Conservation (phyloP, 1,139 yeast species). For the Yamadazyma friedrichii region DNA sequence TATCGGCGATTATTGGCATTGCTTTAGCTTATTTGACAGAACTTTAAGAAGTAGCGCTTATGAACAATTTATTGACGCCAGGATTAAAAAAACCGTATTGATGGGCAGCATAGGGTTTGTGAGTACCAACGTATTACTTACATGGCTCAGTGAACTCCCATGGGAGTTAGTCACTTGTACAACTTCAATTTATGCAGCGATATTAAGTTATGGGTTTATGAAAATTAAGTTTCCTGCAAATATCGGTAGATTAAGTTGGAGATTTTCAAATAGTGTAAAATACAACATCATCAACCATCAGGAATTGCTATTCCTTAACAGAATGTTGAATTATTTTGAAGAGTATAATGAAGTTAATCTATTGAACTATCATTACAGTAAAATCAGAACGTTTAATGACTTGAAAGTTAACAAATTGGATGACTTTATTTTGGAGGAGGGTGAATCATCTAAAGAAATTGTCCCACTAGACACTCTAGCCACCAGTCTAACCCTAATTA, state of each 20-base stretch:
- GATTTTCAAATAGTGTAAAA: slow-evolving; percentile 26
- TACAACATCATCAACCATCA: slow-evolving; percentile 26
- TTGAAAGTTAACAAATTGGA: slow-evolving; percentile 20
- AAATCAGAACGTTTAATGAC: slow-evolving; percentile 23
- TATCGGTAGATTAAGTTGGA: slow-evolving; percentile 34
- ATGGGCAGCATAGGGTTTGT: too few relatives aligned
- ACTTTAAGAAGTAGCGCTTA: slow-evolving; percentile 19
- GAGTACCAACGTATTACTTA: too few relatives aligned
- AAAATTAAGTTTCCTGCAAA: slow-evolving; percentile 16
- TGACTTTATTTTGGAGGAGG: slow-evolving; percentile 30
- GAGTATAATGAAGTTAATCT: slow-evolving; percentile 41
- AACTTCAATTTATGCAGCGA: too few relatives aligned
- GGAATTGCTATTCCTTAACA: slow-evolving; percentile 29
- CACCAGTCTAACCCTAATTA: not conserved
- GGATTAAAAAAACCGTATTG: too few relatives aligned
- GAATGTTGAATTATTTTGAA: slow-evolving; percentile 37
- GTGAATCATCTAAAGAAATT: slow-evolving; percentile 9
- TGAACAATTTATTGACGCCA: slow-evolving; percentile 1
- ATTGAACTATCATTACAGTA: slow-evolving; percentile 36
- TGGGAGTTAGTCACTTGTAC: too few relatives aligned
- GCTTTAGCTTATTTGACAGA: slow-evolving; percentile 31
- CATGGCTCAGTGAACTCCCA: too few relatives aligned
- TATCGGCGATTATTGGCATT: slow-evolving; percentile 33
- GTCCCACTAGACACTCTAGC: too few relatives aligned
- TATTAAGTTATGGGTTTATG: slow-evolving; percentile 1